Evolutionary conservation across 2,329 filamentous ascomycete genomes (phyloP), one percentile per base, ranked within the genome.

Genomic region (Fusarium mundagurra): DNA sequence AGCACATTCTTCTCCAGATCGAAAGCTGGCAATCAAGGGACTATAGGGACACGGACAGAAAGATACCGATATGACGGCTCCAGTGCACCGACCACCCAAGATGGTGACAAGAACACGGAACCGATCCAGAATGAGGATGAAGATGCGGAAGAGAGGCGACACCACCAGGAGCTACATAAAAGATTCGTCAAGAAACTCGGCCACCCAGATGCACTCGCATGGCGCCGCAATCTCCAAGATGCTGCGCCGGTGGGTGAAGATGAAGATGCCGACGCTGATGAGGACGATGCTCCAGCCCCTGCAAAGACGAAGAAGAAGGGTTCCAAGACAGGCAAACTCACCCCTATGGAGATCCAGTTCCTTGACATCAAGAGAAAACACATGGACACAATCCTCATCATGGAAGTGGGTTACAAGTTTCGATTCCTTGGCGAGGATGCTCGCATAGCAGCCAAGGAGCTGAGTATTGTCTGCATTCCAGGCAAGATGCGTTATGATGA

Each of bases 361-460:
- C 88, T 99, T 11, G 95, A 97, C 24, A 97, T 99, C 82, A 99
- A 99, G 84, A 89, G 91, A 69, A 94, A 96, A 76, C 92, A 98
- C 80, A 88, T 94, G 85, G 96, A 98, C 80, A 96, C 96, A 0
- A 79, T 99, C 27, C 87, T 99, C 61, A 93, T 98, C 18, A 92
- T 98, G 60, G 96, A 99, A 81, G 96, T 98, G 14, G 96, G 96
- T 58, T 99, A 99, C 85, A 99, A 99, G 81, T 99, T 97, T 84
- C 92, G 93, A 39, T 98, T 99, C 85, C 98, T 98, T 80, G 96
- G 96, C 17, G 96, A 98, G 79, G 96, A 99, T 85, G 96, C 96
- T 14, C 90, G 95, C 61, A 90, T 91, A 61, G 96, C 96, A 9
- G 94, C 95, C 18, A 97, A 96, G 82, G 94, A 96, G 81, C 87